Conservation (phyloP, 495 filamentous ascomycete species). For the Aspergillus bertholletiae region DNA sequence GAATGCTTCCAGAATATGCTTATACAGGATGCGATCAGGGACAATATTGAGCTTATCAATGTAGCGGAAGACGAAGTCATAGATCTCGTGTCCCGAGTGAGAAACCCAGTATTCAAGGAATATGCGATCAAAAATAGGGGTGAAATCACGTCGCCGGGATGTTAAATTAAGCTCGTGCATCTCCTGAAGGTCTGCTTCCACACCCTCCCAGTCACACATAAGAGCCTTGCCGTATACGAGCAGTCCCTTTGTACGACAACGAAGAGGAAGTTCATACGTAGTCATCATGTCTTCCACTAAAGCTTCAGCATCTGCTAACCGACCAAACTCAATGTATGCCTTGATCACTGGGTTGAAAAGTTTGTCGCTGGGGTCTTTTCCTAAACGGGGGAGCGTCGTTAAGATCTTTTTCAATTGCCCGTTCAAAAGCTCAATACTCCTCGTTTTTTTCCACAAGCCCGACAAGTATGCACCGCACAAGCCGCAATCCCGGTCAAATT, state of each 20-base stretch:
- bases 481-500: constrained; percentile 32
- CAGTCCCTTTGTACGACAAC: constrained; percentile 37
- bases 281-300: constrained; percentile 33
- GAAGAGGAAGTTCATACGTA: constrained; percentile 26
- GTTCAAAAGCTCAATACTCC: constrained; percentile 35
- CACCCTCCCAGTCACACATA: constrained; percentile 39
- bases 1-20: constrained; percentile 39
- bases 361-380: constrained; percentile 33
- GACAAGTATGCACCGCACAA: constrained; percentile 39
- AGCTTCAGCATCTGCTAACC: constrained; percentile 33
- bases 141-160: constrained; percentile 23
- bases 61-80: constrained; percentile 31
- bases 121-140: constrained; percentile 36
- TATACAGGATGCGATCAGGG: constrained; percentile 39
- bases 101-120: constrained; percentile 42
- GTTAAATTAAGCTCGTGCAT: constrained; percentile 37
- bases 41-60: constrained; percentile 33
- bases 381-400: constrained; percentile 18
- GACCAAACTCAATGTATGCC: constrained; percentile 37
- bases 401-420: constrained; percentile 32
- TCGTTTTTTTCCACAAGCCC: constrained; percentile 41
- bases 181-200: constrained; percentile 33
- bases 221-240: constrained; percentile 35
- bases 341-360: constrained; percentile 43
- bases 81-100: constrained; percentile 30